Percentiles rank a stretch among this genome's conserved stretches.
These are phyloP conservation scores for Pseudogymnoascus sp. DNA, from an alignment of 2,329 filamentous ascomycete genomes.

Conservation along the genomic window DNA sequence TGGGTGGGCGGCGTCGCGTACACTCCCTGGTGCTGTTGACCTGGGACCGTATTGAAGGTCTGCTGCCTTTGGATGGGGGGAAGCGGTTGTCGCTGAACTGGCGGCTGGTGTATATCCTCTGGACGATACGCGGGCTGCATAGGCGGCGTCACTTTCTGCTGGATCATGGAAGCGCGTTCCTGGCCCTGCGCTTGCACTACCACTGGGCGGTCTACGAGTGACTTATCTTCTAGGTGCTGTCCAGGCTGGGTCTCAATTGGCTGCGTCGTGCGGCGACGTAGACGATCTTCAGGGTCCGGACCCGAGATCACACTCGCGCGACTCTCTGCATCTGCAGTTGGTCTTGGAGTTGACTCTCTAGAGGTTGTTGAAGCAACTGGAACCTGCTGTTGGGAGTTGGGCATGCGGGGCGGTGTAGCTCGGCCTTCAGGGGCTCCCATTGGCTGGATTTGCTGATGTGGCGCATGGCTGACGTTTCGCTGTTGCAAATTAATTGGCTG, in stretches of 20 bases:
- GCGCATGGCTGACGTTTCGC: neutral
- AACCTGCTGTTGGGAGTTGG: neutral
- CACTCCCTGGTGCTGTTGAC: constrained; percentile 2
- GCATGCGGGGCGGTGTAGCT: neutral
- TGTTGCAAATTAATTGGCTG: neutral
- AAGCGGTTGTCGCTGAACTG: neutral
- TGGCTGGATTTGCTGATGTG: neutral
- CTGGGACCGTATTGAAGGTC: neutral
- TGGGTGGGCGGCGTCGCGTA: neutral
- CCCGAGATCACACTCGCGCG: neutral
- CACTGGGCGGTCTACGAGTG: neutral
- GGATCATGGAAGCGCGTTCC: neutral
- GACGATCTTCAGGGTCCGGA: neutral
- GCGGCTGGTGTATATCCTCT: constrained; percentile 1
- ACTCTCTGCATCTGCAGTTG: neutral
- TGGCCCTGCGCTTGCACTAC: neutral
- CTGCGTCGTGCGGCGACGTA: neutral
- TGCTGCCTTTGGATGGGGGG: constrained; percentile 11
- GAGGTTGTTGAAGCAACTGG: neutral
- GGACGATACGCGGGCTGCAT: neutral
- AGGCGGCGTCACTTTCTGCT: neutral
- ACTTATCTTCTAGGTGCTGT: neutral
- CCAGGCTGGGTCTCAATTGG: neutral
- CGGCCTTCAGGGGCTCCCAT: neutral
- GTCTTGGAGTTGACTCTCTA: neutral